phyloP scores from a whole-genome alignment of 495 filamentous ascomycete species.

The Hyaloscypha hepaticicola region DNA sequence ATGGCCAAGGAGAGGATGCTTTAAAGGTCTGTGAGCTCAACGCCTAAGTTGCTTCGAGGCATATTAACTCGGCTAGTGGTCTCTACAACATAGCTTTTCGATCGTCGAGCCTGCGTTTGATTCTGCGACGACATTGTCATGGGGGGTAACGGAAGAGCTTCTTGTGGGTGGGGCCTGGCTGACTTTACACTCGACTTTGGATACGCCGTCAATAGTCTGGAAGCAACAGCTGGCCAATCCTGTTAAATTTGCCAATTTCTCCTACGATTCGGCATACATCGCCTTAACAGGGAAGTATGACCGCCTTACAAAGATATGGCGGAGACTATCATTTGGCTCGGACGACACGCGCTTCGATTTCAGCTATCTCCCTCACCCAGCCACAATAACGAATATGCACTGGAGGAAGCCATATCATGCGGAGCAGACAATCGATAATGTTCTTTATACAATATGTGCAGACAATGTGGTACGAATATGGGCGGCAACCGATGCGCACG shows the following conservation, averaged over 20 bases:
- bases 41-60: background rate
- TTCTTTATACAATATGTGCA: conserved; percentile 89
- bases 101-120: conserved; percentile 35
- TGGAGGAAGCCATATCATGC: conserved; percentile 77
- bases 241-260: conserved; percentile 75
- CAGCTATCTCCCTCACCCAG: conserved; percentile 82
- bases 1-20: conserved; percentile 66
- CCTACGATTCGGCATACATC: conserved; percentile 80
- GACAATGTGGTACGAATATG: conserved; percentile 83
- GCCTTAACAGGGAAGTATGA: conserved; percentile 81
- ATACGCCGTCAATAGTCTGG: conserved; percentile 63
- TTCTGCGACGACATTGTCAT: conserved; percentile 68
- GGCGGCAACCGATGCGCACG: conserved; percentile 73
- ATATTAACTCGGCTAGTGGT: conserved; percentile 53
- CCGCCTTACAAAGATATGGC: conserved; percentile 88
- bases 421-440: conserved; percentile 80
- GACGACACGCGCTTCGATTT: conserved; percentile 88
- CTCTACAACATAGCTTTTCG: conserved; percentile 39
- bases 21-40: conserved; percentile 53
- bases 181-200: conserved; percentile 64
- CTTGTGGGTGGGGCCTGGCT: conserved; percentile 71
- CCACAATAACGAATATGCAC: conserved; percentile 73
- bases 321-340: conserved; percentile 78
- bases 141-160: conserved; percentile 81
- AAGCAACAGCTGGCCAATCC: conserved; percentile 67